phyloP scores from a whole-genome alignment of 225 moss, liverwort and hornwort species.

The Physcomitrium patens region DNA sequence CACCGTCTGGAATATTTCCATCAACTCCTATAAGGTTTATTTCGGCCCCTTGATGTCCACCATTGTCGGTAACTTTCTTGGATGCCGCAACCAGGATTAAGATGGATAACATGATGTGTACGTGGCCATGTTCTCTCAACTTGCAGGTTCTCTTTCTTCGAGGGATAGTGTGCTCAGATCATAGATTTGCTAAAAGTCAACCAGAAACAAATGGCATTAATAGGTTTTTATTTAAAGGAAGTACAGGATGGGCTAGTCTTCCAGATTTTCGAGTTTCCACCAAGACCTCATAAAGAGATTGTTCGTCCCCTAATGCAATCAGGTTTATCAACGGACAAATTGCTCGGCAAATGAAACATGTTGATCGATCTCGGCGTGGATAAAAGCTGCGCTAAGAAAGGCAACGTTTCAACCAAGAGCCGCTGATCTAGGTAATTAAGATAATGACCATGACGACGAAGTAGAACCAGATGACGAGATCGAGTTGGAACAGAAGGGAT shows the following conservation, averaged over 20 bases:
- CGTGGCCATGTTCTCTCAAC: not conserved
- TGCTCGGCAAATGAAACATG: not conserved
- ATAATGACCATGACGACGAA: conserved; percentile 32
- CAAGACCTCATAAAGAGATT: not conserved
- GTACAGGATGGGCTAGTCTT: not conserved
- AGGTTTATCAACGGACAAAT: not conserved
- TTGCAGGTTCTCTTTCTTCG: not conserved
- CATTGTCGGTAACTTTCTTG: not conserved
- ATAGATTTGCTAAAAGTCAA: not conserved
- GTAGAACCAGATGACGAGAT: conserved; percentile 39
- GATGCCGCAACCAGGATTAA: not conserved
- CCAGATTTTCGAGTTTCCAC: not conserved
- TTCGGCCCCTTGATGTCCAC: not conserved
- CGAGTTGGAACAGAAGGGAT: conserved; percentile 42
- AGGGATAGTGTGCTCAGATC: not conserved
- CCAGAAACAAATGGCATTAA: not conserved
- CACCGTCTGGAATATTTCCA: not conserved
- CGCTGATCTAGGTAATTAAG: conserved; percentile 33
- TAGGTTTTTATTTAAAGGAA: not conserved
- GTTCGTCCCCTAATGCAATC: not conserved
- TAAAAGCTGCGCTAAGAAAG: not conserved
- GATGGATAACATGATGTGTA: not conserved
- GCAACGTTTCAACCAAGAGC: not conserved
- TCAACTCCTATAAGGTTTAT: not conserved
- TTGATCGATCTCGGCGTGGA: not conserved